phyloP scores from a whole-genome alignment of 208 protist species.

The Trypanosoma boissoni region DNA sequence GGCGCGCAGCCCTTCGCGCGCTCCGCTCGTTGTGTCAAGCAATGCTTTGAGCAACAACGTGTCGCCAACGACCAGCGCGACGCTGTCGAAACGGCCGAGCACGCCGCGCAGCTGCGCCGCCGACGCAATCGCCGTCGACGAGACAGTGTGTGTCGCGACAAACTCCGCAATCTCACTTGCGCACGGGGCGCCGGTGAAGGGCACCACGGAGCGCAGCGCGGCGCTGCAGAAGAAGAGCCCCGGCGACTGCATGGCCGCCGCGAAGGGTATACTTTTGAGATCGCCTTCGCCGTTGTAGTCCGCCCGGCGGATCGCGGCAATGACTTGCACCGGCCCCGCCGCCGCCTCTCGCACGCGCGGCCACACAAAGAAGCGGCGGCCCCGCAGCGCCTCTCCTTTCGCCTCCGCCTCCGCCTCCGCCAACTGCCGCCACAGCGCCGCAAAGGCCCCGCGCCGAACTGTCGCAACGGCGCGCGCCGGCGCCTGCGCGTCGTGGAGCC shows the following conservation, averaged over 20 bases:
- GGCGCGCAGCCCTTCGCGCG: conserved; percentile 1
- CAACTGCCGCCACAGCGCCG: neutral
- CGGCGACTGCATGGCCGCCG: conserved; percentile 12
- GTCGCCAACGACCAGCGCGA: conserved; percentile 20
- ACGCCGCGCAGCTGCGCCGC: conserved; percentile 1
- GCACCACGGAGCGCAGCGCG: neutral
- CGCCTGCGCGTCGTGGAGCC: no score
- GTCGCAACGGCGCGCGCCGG: neutral
- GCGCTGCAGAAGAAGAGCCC: conserved; percentile 21
- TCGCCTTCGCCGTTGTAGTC: conserved; percentile 10
- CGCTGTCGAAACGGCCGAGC: conserved; percentile 11
- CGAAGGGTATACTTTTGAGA: neutral
- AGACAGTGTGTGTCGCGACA: conserved; percentile 11
- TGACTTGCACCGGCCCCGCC: conserved; percentile 15
- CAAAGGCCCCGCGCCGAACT: neutral
- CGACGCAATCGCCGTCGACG: conserved; percentile 11
- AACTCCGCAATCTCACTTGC: conserved; percentile 7
- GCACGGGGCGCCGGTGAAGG: neutral
- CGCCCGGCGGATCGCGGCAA: conserved; percentile 27
- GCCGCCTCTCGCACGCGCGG: neutral
- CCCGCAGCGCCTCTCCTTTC: neutral
- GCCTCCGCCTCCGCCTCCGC: neutral
- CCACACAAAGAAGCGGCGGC: conserved; percentile 11
- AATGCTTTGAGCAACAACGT: conserved; percentile 16
- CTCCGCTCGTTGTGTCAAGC: neutral